A percentile compares a stretch with the other conserved stretches of the same genome.
These are phyloP conservation scores for Talaromyces thailandensis DNA, from an alignment of 495 filamentous ascomycete species.

Conservation along the genomic window DNA sequence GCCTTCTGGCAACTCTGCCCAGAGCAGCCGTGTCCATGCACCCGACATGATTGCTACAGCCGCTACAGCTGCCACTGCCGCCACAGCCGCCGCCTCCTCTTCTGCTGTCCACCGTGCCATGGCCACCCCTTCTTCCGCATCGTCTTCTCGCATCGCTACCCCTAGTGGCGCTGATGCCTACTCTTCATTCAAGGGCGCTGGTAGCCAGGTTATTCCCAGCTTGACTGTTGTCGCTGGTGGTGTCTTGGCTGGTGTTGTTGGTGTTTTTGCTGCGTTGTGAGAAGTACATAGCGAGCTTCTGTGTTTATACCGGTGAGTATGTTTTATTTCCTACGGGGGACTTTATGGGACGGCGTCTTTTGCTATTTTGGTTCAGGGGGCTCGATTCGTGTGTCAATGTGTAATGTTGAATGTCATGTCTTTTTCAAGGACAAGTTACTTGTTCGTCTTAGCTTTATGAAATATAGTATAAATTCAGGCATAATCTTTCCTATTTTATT, in stretches of 20 bases:
- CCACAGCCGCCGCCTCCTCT: conserved; percentile 1
- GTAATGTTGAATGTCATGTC: not conserved
- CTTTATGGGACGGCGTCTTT: not conserved
- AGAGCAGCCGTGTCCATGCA: not conserved
- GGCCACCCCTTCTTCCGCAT: not conserved
- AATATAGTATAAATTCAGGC: not conserved
- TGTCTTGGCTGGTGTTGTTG: conserved; percentile 5
- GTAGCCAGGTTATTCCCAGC: not conserved
- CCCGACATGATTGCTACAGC: not conserved
- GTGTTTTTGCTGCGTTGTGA: conserved; percentile 3
- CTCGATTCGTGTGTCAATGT: not conserved
- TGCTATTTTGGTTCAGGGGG: not conserved
- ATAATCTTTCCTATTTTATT: not conserved
- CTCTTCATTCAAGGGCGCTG: conserved; percentile 2
- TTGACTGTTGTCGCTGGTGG: conserved; percentile 1
- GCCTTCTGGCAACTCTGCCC: not conserved
- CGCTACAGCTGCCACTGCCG: too few relatives aligned
- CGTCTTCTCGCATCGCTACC: not conserved
- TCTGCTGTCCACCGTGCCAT: not conserved
- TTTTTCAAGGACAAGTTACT: not conserved
- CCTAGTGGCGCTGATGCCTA: conserved; percentile 5
- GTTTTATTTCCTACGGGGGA: not conserved
- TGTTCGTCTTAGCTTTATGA: not conserved
- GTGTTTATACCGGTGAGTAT: not conserved
- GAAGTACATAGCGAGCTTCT: not conserved